Percentiles rank a stretch among this genome's conserved stretches.
Conservation (phyloP, 139 green algal species). For the Coelastrella sp. region DNA sequence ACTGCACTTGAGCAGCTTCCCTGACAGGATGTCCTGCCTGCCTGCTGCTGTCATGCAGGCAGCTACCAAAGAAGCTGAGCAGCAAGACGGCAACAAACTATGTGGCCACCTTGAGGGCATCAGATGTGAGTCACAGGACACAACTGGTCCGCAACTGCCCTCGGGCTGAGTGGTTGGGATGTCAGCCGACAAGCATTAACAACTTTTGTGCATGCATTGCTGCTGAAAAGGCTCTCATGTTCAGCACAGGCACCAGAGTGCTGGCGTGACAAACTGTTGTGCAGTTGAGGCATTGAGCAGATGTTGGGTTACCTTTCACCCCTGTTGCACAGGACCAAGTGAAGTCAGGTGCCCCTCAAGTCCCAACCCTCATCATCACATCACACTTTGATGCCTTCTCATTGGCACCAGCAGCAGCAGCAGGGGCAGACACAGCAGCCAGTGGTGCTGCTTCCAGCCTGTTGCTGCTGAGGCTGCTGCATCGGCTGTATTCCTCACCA, state of each 20-base stretch:
- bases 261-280: too few relatives aligned
- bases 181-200: too few relatives aligned
- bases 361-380: conserved; percentile 28
- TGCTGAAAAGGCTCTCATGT: too few relatives aligned
- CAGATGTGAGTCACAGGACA: conserved; percentile 14
- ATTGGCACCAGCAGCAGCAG: conserved; percentile 19
- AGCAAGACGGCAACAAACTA: conserved; percentile 26
- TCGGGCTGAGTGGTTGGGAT: too few relatives aligned
- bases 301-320: neutral
- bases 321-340: conserved; percentile 6
- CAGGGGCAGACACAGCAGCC: neutral
- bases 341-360: conserved; percentile 1
- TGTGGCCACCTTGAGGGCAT: conserved; percentile 13
- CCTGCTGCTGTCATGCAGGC: conserved; percentile 2
- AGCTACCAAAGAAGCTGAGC: neutral
- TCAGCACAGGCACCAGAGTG: too few relatives aligned
- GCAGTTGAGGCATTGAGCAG: too few relatives aligned
- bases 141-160: too few relatives aligned
- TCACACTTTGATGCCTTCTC: conserved; percentile 26
- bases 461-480: conserved; percentile 36
- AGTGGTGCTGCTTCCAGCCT: conserved; percentile 23
- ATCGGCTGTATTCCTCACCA: conserved; percentile 4
- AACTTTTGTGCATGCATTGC: too few relatives aligned
- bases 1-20: neutral
- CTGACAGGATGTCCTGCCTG: neutral